Evolutionary conservation across 805 yeast species (phyloP).

Genomic region (Starmerella bacillaris): DNA sequence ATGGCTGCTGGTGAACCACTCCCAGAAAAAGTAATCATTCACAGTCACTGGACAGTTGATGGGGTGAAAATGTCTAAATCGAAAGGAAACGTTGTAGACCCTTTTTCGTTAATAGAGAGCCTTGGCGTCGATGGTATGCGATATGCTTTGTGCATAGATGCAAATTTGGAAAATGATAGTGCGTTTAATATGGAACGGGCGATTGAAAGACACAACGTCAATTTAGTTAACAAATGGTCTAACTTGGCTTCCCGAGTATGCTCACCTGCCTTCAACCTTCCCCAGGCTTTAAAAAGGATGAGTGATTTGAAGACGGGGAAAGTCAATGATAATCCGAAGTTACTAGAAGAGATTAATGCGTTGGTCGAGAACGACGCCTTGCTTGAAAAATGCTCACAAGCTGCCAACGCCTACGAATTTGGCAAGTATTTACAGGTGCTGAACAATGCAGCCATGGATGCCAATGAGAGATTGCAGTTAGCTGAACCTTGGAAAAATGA

Average conservation of each 20-base stretch:
- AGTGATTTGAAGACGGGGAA: too few relatives aligned
- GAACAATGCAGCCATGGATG: constrained; percentile 21
- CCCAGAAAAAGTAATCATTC: constrained; percentile 67
- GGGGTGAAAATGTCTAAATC: constrained; percentile 92
- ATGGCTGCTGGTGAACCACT: constrained; percentile 59
- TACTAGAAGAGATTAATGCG: too few relatives aligned
- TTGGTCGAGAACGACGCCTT: constrained; percentile 7
- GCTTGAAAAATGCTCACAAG: constrained; percentile 39
- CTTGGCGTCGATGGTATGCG: constrained; percentile 50
- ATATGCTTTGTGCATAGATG: constrained; percentile 57
- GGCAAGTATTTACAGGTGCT: constrained; percentile 26
- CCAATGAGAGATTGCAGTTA: constrained; percentile 50
- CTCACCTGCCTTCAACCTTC: constrained; percentile 46
- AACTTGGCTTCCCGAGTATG: constrained; percentile 61
- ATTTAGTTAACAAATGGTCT: constrained; percentile 65
- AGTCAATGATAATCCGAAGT: too few relatives aligned
- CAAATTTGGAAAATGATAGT: constrained; percentile 59
- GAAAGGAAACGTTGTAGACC: constrained; percentile 86
- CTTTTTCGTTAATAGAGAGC: constrained; percentile 39
- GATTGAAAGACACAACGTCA: constrained; percentile 24
- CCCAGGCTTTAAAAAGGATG: constrained; percentile 3
- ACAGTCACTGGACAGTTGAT: constrained; percentile 82
- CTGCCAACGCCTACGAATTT: constrained; percentile 39
- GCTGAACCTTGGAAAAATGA: constrained; percentile 56
- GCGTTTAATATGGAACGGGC: constrained; percentile 57